phyloP scores from a whole-genome alignment of 192 early-diverging fungal species.

The Backusella liffmaniae region DNA sequence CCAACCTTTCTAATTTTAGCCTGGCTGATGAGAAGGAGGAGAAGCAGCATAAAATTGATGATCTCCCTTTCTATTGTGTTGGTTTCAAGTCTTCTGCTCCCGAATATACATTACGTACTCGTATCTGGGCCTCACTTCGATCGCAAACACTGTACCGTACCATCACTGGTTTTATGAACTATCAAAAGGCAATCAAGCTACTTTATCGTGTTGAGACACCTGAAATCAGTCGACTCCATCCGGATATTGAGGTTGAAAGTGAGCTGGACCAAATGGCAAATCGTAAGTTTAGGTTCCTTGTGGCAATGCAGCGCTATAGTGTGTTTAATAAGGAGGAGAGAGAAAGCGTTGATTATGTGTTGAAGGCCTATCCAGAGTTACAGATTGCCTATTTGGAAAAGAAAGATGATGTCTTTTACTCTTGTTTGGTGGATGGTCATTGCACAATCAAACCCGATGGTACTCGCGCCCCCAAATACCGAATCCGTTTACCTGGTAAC shows the following conservation, averaged over 20 bases:
- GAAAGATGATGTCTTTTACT: constrained; percentile 53
- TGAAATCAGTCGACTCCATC: constrained; percentile 23
- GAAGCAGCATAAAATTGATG: constrained; percentile 59
- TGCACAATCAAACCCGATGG: constrained; percentile 66
- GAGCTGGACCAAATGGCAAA: constrained; percentile 67
- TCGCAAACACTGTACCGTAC: constrained; percentile 86
- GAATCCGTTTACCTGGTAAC: constrained; percentile 78
- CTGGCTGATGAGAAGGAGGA: constrained; percentile 21
- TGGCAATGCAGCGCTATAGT: constrained; percentile 81
- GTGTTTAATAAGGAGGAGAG: constrained; percentile 78
- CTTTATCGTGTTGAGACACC: constrained; percentile 81
- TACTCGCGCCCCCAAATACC: constrained; percentile 73
- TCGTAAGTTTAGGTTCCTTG: constrained; percentile 80
- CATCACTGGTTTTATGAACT: constrained; percentile 87
- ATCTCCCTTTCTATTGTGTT: constrained; percentile 75
- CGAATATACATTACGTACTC: constrained; percentile 78
- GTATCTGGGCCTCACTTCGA: constrained; percentile 90
- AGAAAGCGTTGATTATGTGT: constrained; percentile 71
- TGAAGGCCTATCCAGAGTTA: constrained; percentile 73
- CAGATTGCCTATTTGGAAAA: constrained; percentile 83
- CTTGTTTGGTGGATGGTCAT: constrained; percentile 77
- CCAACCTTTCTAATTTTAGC: not conserved
- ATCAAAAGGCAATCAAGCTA: constrained; percentile 80
- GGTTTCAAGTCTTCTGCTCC: constrained; percentile 81
- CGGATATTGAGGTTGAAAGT: constrained; percentile 61